phyloP scores from a whole-genome alignment of 345 rosid genomes.

The Streptanthus diversifolius region DNA sequence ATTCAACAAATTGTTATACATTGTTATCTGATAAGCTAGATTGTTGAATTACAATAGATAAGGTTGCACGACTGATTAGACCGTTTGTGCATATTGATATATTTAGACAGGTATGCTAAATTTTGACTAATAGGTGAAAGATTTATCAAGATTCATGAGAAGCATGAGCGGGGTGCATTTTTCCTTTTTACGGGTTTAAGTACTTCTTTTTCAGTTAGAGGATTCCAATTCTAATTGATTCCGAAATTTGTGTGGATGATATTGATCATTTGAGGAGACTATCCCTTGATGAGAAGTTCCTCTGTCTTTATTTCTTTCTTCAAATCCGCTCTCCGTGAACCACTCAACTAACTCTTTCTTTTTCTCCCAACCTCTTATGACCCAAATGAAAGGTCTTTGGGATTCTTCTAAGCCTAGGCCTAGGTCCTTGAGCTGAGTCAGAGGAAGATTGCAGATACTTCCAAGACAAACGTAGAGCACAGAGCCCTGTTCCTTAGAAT shows the following conservation, averaged over 20 bases:
- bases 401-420: constrained; percentile 50
- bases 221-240: too few species aligned
- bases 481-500: constrained; percentile 25
- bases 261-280: constrained; percentile 36
- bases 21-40: background rate
- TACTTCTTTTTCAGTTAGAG: background rate
- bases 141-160: too few species aligned
- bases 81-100: background rate
- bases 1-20: background rate
- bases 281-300: constrained; percentile 32
- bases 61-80: constrained; percentile 27
- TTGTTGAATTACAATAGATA: constrained; percentile 13
- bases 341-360: too few species aligned
- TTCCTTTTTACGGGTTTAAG: too few species aligned
- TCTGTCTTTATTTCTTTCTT: too few species aligned
- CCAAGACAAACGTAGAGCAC: constrained; percentile 54
- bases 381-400: constrained; percentile 53
- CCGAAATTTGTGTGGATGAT: too few species aligned
- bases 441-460: constrained; percentile 30
- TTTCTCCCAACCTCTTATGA: too few species aligned
- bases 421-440: constrained; percentile 39
- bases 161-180: too few species aligned
- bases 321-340: too few species aligned
- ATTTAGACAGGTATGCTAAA: background rate
- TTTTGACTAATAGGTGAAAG: background rate